Conservation (phyloP, 768 basidiomycete genomes). For the Harrya chromipes region DNA sequence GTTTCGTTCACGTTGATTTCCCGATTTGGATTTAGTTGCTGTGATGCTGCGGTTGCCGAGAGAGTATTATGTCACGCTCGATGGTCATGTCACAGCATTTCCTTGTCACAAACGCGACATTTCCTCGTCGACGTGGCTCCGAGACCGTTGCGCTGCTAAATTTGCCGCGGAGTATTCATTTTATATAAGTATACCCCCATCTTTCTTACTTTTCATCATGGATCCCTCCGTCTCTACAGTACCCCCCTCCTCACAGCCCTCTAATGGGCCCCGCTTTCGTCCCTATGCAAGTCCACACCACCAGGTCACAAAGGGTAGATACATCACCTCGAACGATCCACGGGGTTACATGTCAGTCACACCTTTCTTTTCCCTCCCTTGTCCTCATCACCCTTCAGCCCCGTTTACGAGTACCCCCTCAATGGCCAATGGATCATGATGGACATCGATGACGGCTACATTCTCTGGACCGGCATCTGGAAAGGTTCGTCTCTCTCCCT, state of each 20-base stretch:
- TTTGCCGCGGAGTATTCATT: conserved; percentile 32
- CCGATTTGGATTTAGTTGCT: conserved; percentile 35
- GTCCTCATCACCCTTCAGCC: conserved; percentile 38
- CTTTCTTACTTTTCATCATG: conserved; percentile 29
- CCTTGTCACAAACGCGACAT: conserved; percentile 28
- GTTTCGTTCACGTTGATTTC: conserved; percentile 31
- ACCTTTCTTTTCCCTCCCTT: neutral
- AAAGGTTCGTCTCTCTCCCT: conserved; percentile 54
- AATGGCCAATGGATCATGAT: conserved; percentile 95
- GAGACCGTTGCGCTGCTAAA: conserved; percentile 29
- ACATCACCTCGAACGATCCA: conserved; percentile 88
- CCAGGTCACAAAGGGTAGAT: conserved; percentile 81
- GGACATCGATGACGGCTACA: conserved; percentile 91
- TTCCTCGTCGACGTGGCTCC: conserved; percentile 38
- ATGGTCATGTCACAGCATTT: conserved; percentile 22
- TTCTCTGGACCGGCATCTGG: conserved; percentile 93
- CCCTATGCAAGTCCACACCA: conserved; percentile 75
- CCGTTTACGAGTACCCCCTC: conserved; percentile 87
- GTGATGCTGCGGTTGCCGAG: conserved; percentile 33
- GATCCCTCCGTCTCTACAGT: conserved; percentile 42
- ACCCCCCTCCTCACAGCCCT: conserved; percentile 24
- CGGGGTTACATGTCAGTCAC: conserved; percentile 78
- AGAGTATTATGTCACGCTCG: conserved; percentile 28
- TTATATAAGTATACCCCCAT: conserved; percentile 22
- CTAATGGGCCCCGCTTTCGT: conserved; percentile 43